phyloP scores from a whole-genome alignment of 805 yeast species.

The Cyberlindnera mrakii region DNA sequence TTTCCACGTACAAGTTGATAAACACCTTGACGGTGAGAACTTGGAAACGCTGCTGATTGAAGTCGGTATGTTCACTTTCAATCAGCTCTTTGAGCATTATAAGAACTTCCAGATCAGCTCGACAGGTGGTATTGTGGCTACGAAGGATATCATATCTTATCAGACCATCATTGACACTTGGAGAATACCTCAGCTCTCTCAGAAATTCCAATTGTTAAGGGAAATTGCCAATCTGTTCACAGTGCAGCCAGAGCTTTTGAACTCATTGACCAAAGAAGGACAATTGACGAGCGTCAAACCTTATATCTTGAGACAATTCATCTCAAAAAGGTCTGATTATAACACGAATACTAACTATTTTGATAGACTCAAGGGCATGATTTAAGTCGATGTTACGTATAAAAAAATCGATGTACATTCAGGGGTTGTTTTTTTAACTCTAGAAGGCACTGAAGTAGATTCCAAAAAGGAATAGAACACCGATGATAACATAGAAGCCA shows the following conservation, averaged over 20 bases:
- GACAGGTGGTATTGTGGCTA: slow-evolving; percentile 75
- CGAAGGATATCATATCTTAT: slow-evolving; percentile 76
- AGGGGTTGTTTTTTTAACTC: not conserved
- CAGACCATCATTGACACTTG: slow-evolving; percentile 65
- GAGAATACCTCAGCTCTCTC: slow-evolving; percentile 54
- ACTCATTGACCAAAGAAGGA: slow-evolving; percentile 77
- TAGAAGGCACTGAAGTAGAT: slow-evolving; percentile 18
- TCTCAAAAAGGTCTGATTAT: slow-evolving; percentile 66
- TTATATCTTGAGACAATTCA: slow-evolving; percentile 55
- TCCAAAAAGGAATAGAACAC: slow-evolving; percentile 14
- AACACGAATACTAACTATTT: slow-evolving; percentile 35
- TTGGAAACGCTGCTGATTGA: slow-evolving; percentile 43
- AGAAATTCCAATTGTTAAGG: slow-evolving; percentile 61
- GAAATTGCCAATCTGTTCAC: slow-evolving; percentile 83
- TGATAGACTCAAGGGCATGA: slow-evolving; percentile 20
- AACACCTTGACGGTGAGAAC: slow-evolving; percentile 40
- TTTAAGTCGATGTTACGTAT: slow-evolving; percentile 1
- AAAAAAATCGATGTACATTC: not conserved
- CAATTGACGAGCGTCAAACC: slow-evolving; percentile 63
- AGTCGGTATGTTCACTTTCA: slow-evolving; percentile 54
- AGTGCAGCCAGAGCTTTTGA: slow-evolving; percentile 73
- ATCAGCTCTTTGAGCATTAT: slow-evolving; percentile 61
- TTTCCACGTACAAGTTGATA: slow-evolving; percentile 33
- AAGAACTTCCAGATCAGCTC: slow-evolving; percentile 71
- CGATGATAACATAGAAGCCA: slow-evolving; percentile 5